Conservation (phyloP, 257 asterid species). For the Verbena officinalis region DNA sequence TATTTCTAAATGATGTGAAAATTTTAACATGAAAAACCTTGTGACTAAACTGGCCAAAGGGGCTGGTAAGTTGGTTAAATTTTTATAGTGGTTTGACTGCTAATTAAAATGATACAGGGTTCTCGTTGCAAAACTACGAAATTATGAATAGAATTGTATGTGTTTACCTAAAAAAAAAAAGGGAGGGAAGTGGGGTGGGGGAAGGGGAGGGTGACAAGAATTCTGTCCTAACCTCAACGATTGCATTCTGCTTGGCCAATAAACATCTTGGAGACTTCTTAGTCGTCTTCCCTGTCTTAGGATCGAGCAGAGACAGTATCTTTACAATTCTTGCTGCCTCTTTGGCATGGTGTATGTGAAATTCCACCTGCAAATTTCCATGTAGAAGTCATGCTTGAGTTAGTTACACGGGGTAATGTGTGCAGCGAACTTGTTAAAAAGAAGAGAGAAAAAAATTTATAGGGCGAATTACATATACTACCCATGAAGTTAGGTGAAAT, state of each 20-base stretch:
- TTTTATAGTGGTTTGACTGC: too few species aligned
- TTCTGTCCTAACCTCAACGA: constrained; percentile 68
- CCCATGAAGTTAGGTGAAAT: too few species aligned
- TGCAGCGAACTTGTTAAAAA: neutral
- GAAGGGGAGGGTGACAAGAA: neutral
- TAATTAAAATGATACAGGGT: too few species aligned
- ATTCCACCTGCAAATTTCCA: constrained; percentile 64
- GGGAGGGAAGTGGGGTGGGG: too few species aligned
- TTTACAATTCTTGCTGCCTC: constrained; percentile 76
- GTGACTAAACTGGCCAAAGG: too few species aligned
- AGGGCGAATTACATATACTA: too few species aligned
- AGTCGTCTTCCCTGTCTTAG: constrained; percentile 76
- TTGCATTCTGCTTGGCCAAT: constrained; percentile 82
- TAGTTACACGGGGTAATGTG: neutral
- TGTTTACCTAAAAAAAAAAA: too few species aligned
- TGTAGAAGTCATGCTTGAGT: neutral
- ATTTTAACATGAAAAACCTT: too few species aligned
- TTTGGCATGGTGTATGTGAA: constrained; percentile 85
- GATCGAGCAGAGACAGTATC: constrained; percentile 74
- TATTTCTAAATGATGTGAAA: too few species aligned
- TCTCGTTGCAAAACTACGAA: too few species aligned
- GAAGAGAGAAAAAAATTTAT: constrained; percentile 3
- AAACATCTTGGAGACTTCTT: constrained; percentile 89
- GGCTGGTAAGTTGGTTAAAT: too few species aligned
- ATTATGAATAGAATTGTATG: too few species aligned